Conservation (phyloP, 2,329 filamentous ascomycete genomes). For the Penicillium nordicum region DNA sequence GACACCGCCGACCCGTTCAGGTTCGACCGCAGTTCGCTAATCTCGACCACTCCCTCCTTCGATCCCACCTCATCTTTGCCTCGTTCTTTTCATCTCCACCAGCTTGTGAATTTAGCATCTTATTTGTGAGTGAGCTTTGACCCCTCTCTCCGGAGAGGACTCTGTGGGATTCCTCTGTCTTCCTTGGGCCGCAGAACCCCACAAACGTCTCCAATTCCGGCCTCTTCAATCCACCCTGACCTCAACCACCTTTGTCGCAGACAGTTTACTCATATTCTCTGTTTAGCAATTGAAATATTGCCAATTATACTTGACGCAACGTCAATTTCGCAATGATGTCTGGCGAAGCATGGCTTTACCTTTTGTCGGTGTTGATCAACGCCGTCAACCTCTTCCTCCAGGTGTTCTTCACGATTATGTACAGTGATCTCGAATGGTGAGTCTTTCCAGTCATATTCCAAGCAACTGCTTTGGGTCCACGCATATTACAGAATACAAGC, state of each 20-base stretch:
- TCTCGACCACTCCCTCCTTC: slow-evolving; percentile 8
- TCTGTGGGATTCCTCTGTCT: slow-evolving; percentile 19
- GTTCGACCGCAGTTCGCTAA: slow-evolving; percentile 19
- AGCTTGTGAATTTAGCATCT: slow-evolving; percentile 6
- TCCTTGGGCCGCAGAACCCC: slow-evolving; percentile 18
- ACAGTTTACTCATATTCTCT: slow-evolving; percentile 3
- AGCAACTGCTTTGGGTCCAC: background rate
- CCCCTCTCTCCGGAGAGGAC: background rate
- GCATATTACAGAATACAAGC: slow-evolving; percentile 7
- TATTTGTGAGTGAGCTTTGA: slow-evolving; percentile 20
- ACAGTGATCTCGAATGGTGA: slow-evolving; percentile 98
- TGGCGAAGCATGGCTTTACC: slow-evolving; percentile 96
- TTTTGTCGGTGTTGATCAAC: slow-evolving; percentile 97
- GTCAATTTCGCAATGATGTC: slow-evolving; percentile 63
- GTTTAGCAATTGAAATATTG: slow-evolving; percentile 7
- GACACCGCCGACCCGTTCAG: slow-evolving; percentile 16
- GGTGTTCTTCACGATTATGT: slow-evolving; percentile 99
- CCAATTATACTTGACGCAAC: slow-evolving; percentile 1
- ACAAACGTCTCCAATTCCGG: slow-evolving; percentile 28
- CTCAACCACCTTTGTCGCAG: slow-evolving; percentile 5
- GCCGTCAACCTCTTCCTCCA: slow-evolving; percentile 99
- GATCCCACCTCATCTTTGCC: slow-evolving; percentile 4
- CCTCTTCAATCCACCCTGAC: slow-evolving; percentile 12
- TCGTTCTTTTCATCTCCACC: slow-evolving; percentile 1
- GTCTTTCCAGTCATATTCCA: slow-evolving; percentile 36